These are phyloP conservation scores for Lentinula lateritia DNA, from an alignment of 768 basidiomycete genomes.

Conservation along the genomic window DNA sequence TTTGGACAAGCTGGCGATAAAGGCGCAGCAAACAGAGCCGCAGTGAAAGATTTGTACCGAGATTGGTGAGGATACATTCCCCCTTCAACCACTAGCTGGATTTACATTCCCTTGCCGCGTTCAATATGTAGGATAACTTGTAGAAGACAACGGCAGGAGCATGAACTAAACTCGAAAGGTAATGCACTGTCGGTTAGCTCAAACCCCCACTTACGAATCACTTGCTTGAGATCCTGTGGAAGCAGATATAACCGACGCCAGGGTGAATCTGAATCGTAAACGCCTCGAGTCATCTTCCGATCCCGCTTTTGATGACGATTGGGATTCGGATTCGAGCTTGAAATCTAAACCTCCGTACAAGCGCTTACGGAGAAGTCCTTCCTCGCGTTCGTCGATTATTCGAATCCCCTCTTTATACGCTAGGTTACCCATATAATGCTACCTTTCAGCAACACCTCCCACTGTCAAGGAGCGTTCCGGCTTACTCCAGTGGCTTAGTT, in stretches of 20 bases:
- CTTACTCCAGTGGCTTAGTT: not conserved
- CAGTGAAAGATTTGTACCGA: not conserved
- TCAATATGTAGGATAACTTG: not conserved
- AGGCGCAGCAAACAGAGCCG: not conserved
- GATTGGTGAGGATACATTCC: not conserved
- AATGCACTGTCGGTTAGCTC: too few relatives aligned
- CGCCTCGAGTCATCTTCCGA: not conserved
- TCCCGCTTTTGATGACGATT: not conserved
- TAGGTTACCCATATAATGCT: not conserved
- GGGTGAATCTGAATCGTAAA: not conserved
- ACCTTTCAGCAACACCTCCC: not conserved
- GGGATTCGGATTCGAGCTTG: not conserved
- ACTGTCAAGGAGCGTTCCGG: not conserved
- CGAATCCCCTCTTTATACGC: too few relatives aligned
- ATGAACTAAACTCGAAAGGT: too few relatives aligned
- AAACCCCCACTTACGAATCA: not conserved
- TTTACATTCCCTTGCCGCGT: not conserved
- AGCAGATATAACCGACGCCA: not conserved
- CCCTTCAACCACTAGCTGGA: too few relatives aligned
- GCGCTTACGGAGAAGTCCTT: not conserved
- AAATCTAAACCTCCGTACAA: not conserved
- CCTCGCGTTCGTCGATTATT: not conserved
- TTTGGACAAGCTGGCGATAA: not conserved
- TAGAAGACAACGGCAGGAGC: not conserved
- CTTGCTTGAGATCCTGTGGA: not conserved